Conservation (phyloP, 352 stramenopile species). For the Pythium brachiatum region DNA sequence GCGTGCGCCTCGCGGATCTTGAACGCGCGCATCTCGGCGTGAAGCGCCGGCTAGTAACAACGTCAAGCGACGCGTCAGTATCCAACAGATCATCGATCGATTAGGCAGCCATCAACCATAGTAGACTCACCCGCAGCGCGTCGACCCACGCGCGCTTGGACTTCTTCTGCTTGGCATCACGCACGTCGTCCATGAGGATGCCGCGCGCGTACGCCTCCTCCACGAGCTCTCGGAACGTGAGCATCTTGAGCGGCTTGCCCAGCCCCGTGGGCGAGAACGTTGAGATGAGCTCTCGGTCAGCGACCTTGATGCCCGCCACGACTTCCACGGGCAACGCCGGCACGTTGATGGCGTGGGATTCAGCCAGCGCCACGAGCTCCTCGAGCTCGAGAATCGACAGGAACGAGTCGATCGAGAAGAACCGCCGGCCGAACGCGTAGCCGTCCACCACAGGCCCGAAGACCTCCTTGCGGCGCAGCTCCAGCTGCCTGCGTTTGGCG, state of each 20-base stretch:
- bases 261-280: conserved; percentile 30
- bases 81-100: neutral
- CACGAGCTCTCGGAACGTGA: conserved; percentile 64
- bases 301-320: conserved; percentile 38
- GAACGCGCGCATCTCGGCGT: conserved; percentile 28
- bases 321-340: conserved; percentile 35
- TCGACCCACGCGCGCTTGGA: conserved; percentile 63
- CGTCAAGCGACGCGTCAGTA: neutral
- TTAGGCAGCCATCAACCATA: neutral
- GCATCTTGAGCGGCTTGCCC: conserved; percentile 46
- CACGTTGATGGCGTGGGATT: conserved; percentile 26
- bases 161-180: conserved; percentile 49
- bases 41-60: conserved; percentile 27
- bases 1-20: conserved; percentile 42
- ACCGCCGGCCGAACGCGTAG: conserved; percentile 66
- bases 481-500: conserved; percentile 14
- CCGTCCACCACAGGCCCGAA: conserved; percentile 31
- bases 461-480: conserved; percentile 20
- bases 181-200: conserved; percentile 34
- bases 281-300: conserved; percentile 49
- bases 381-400: conserved; percentile 44
- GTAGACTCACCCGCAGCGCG: conserved; percentile 31
- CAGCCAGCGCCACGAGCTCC: conserved; percentile 38
- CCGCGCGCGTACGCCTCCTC: conserved; percentile 49
- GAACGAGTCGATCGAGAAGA: conserved; percentile 52